These are phyloP conservation scores for Penicillium brasilianum DNA, from an alignment of 2,329 filamentous ascomycete species.

Conservation along the genomic window DNA sequence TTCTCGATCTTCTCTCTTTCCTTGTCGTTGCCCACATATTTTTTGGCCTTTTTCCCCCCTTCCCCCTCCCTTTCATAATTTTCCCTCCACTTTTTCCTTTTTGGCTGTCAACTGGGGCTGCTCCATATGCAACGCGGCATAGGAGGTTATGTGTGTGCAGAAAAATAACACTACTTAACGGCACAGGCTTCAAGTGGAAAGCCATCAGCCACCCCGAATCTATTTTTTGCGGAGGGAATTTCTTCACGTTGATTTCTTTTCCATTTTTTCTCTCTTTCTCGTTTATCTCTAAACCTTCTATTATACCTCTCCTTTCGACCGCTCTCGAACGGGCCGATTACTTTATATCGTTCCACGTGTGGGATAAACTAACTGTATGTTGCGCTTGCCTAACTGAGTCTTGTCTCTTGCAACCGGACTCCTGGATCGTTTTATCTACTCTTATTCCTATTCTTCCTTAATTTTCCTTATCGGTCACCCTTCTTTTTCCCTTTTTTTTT, in stretches of 20 bases:
- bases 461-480: conserved; percentile 12
- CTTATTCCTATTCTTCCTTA: neutral
- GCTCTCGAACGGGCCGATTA: conserved; percentile 7
- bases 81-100: neutral
- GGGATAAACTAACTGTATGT: conserved; percentile 17
- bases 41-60: neutral
- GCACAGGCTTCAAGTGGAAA: conserved; percentile 5
- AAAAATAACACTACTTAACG: conserved; percentile 13
- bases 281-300: neutral
- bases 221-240: neutral
- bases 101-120: conserved; percentile 2
- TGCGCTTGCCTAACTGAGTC: conserved; percentile 13
- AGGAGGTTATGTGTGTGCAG: conserved; percentile 3
- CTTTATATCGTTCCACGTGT: conserved; percentile 19
- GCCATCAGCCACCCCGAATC: conserved; percentile 6
- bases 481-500: conserved; percentile 8
- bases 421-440: conserved; percentile 5
- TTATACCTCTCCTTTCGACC: neutral
- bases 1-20: conserved; percentile 14
- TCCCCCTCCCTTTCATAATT: neutral
- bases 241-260: neutral
- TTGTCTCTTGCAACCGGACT: neutral
- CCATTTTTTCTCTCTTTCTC: conserved; percentile 1
- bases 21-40: conserved; percentile 1
- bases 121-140: neutral